These are phyloP conservation scores for Endoconidiophora polonica DNA, from an alignment of 2,329 filamentous ascomycete genomes.

Conservation along the genomic window DNA sequence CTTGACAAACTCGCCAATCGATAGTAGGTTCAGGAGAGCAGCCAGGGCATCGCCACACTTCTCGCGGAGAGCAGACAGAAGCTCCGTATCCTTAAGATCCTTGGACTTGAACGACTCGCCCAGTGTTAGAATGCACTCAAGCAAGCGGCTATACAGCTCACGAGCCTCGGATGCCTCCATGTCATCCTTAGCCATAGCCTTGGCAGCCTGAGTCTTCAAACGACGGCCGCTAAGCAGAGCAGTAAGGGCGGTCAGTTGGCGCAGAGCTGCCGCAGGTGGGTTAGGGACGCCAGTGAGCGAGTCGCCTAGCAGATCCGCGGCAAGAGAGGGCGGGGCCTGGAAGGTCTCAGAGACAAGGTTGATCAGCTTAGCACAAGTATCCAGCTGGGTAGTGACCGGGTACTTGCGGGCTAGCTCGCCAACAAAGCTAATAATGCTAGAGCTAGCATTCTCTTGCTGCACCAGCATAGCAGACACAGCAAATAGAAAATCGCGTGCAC, in stretches of 20 bases:
- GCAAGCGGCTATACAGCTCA: conserved; percentile 49
- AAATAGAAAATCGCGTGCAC: conserved; percentile 72
- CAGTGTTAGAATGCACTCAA: conserved; percentile 49
- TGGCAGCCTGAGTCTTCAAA: conserved; percentile 37
- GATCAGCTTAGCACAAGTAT: conserved; percentile 62
- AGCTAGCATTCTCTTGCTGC: conserved; percentile 57
- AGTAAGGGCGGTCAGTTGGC: conserved; percentile 40
- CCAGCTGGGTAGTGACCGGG: conserved; percentile 56
- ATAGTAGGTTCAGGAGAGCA: conserved; percentile 67
- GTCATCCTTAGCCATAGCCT: conserved; percentile 42
- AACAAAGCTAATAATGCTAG: conserved; percentile 58
- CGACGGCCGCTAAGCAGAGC: conserved; percentile 40
- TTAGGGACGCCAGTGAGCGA: conserved; percentile 19
- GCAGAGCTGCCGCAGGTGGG: conserved; percentile 32
- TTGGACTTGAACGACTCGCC: conserved; percentile 46
- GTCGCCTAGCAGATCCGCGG: conserved; percentile 49
- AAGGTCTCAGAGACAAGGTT: conserved; percentile 60
- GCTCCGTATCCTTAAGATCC: neutral
- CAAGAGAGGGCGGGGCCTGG: conserved; percentile 56
- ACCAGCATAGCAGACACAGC: conserved; percentile 76
- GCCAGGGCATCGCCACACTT: conserved; percentile 56
- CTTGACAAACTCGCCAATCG: conserved; percentile 76
- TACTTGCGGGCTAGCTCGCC: conserved; percentile 59
- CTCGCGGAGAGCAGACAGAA: conserved; percentile 27
- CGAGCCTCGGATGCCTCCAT: conserved; percentile 51